These are phyloP conservation scores for Yarrowia bubula DNA, from an alignment of 805 yeast genomes.

Conservation along the genomic window DNA sequence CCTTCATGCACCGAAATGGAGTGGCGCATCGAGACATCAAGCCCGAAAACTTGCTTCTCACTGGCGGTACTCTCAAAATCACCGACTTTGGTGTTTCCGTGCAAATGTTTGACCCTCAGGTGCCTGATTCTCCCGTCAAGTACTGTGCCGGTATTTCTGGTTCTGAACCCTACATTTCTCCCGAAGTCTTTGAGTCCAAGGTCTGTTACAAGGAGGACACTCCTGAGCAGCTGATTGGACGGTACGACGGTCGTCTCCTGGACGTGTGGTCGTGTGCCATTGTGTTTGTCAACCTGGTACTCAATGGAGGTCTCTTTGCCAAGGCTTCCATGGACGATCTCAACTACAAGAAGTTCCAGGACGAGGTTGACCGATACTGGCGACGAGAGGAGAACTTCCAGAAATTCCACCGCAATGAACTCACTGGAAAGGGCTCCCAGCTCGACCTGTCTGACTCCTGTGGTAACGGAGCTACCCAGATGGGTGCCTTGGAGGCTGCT, in stretches of 20 bases:
- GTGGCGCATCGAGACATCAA: constrained; percentile 86
- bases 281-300: constrained; percentile 80
- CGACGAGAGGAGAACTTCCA: constrained; percentile 26
- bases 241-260: constrained; percentile 74
- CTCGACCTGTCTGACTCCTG: constrained; percentile 1
- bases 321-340: constrained; percentile 36
- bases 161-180: constrained; percentile 86
- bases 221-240: neutral
- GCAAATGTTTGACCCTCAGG: constrained; percentile 51
- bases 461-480: constrained; percentile 19
- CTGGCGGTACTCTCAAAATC: constrained; percentile 73
- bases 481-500: constrained; percentile 24
- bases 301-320: constrained; percentile 37
- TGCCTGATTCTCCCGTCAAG: constrained; percentile 43
- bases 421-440: constrained; percentile 14
- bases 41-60: constrained; percentile 77
- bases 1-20: constrained; percentile 87
- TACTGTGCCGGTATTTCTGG: constrained; percentile 69
- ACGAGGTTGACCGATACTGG: constrained; percentile 30
- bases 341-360: constrained; percentile 31
- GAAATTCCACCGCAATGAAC: constrained; percentile 10
- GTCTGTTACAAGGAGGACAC: constrained; percentile 34
- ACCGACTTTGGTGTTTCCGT: constrained; percentile 86
- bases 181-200: constrained; percentile 61
- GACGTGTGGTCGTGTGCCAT: constrained; percentile 95